Evolutionary conservation across 768 basidiomycete species (phyloP).

Genomic region (Russula sp.): DNA sequence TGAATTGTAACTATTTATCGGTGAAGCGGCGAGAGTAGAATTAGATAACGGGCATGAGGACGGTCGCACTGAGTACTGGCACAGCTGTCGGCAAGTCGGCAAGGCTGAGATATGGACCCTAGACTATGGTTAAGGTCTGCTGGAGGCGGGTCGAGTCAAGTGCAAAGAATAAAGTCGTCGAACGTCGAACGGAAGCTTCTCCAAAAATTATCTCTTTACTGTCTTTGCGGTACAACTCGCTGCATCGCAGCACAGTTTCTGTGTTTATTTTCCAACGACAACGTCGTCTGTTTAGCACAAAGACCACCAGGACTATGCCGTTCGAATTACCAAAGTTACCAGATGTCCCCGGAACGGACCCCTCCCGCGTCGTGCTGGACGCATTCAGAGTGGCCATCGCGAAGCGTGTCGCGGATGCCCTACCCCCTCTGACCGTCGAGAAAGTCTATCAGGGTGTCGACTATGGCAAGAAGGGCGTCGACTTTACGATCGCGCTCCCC

Average conservation of each 20-base stretch:
- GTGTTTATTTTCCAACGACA: not conserved
- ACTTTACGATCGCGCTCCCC: slow-evolving; percentile 89
- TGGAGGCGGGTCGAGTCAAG: not conserved
- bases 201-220: slow-evolving; percentile 12
- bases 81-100: too few relatives aligned
- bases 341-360: slow-evolving; percentile 44
- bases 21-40: too few relatives aligned
- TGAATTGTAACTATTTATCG: too few relatives aligned
- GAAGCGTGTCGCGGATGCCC: slow-evolving; percentile 53
- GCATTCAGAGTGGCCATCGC: slow-evolving; percentile 80
- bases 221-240: not conserved
- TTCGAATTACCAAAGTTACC: slow-evolving; percentile 33
- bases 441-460: slow-evolving; percentile 82
- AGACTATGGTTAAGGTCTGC: slow-evolving; percentile 7
- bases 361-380: slow-evolving; percentile 61
- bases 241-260: slow-evolving; percentile 13
- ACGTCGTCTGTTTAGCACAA: not conserved
- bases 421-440: slow-evolving; percentile 59
- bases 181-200: not conserved
- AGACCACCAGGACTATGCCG: not conserved
- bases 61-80: too few relatives aligned
- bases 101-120: not conserved
- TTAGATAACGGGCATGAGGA: too few relatives aligned
- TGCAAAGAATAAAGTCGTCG: not conserved
- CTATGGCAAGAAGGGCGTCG: slow-evolving; percentile 88